phyloP scores from a whole-genome alignment of 2,329 filamentous ascomycete species.

The Tolypocladium ovalisporum region DNA sequence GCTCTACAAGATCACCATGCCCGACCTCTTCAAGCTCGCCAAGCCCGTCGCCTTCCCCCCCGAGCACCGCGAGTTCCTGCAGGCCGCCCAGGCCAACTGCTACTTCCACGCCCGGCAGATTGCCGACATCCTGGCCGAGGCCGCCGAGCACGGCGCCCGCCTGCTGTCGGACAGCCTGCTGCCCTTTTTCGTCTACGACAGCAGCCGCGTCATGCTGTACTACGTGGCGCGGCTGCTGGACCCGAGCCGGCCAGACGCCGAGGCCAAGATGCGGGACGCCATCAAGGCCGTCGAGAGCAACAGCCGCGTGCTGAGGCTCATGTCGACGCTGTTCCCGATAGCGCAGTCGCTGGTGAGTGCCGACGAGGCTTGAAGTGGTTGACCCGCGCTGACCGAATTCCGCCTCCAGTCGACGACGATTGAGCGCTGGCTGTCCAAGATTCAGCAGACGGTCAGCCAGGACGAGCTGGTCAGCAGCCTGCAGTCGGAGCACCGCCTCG shows the following conservation, averaged over 20 bases:
- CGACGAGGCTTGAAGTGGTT: not conserved
- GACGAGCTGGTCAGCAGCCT: conserved; percentile 10
- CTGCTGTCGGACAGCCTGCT: conserved; percentile 32
- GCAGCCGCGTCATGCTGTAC: conserved; percentile 35
- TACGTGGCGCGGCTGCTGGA: conserved; percentile 33
- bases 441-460: conserved; percentile 17
- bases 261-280: conserved; percentile 24
- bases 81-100: conserved; percentile 23
- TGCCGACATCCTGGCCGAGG: conserved; percentile 25
- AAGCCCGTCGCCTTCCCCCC: conserved; percentile 27
- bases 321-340: conserved; percentile 26
- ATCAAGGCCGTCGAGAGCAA: conserved; percentile 29
- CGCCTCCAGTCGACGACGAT: conserved; percentile 25
- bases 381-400: not conserved
- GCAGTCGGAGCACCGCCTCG: conserved; percentile 10
- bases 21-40: conserved; percentile 30
- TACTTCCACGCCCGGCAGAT: conserved; percentile 27
- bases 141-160: conserved; percentile 26
- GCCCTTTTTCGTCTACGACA: conserved; percentile 35
- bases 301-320: conserved; percentile 22
- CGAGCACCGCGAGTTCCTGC: conserved; percentile 25
- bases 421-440: conserved; percentile 26
- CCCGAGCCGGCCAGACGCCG: conserved; percentile 20
- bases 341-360: conserved; percentile 25
- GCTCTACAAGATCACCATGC: conserved; percentile 34